phyloP scores from a whole-genome alignment of 2,329 filamentous ascomycete genomes.

The Arthroderma sp. region DNA sequence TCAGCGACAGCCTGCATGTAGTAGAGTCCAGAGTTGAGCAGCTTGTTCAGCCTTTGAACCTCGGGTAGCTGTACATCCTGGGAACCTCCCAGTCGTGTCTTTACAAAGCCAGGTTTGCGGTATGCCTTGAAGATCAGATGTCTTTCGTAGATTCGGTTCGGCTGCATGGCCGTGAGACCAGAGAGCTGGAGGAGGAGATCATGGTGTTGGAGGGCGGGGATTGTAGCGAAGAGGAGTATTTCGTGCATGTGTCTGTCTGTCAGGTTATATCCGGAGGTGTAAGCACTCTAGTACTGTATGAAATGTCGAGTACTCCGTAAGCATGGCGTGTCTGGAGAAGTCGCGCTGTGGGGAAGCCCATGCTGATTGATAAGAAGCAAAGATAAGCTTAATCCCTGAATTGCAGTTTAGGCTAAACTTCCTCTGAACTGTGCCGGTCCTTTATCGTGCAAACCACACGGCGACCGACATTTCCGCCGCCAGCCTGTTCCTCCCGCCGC shows the following conservation, averaged over 20 bases:
- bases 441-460: too few relatives aligned
- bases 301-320: too few relatives aligned
- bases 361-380: too few relatives aligned
- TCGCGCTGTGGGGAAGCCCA: too few relatives aligned
- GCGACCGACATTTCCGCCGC: too few relatives aligned
- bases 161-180: constrained; percentile 49
- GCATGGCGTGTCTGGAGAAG: too few relatives aligned
- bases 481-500: too few relatives aligned
- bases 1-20: constrained; percentile 40
- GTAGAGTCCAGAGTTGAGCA: constrained; percentile 40
- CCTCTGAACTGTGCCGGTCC: too few relatives aligned
- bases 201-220: constrained; percentile 43
- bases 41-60: constrained; percentile 32
- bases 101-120: constrained; percentile 32
- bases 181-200: constrained; percentile 49
- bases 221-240: constrained; percentile 47
- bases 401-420: too few relatives aligned
- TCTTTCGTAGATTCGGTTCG: constrained; percentile 40
- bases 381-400: too few relatives aligned
- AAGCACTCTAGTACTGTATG: too few relatives aligned
- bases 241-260: constrained; percentile 40
- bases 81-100: constrained; percentile 28
- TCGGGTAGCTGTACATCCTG: constrained; percentile 33
- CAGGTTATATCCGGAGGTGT: too few relatives aligned
- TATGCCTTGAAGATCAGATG: constrained; percentile 46